Evolutionary conservation across 2,329 filamentous ascomycete species (phyloP), one percentile per base, ranked within the genome.

Genomic region (Xylariaceae sp.): DNA sequence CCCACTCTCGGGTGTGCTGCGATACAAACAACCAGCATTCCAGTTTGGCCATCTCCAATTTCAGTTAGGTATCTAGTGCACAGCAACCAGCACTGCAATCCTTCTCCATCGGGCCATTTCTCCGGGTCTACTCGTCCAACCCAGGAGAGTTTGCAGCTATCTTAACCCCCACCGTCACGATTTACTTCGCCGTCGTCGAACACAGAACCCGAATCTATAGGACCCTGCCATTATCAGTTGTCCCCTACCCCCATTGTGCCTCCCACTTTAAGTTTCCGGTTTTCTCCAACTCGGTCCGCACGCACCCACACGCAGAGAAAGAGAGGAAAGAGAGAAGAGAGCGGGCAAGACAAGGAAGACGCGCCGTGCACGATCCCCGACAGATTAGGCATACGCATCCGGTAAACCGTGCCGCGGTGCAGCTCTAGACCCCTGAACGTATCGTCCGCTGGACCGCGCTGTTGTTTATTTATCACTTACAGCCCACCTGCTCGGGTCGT

Each of bases 21-120:
- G n/a, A 42, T 29, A 42, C 36, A 26, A 49, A 22, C 34, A 39
- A 46, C 42, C 37, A 18, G 39, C 51, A 54, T 52, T 49, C 36
- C 55, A 46, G 36, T 49, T 41, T 43, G 41, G 15, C 29, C 55
- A n/a, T 47, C 48, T 52, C 55, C 41, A 22, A 22, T 54, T 51
- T 34, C 13, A 15, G 34, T n/a, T n/a, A n/a, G n/a, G n/a, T n/a
- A n/a, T n/a, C n/a, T 9, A 21, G 30, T 19, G 42, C 30, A 1
- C 30, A 19, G 34, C 34, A 43, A 41, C 34, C 29, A 21, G 40
- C 30, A 47, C 22, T n/a, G 16, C 12, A 15, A 16, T 16, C 5
- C 2, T 19, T 7, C 5, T 18, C 22, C 5, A 21, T 26, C 26
- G 8, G 26, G 8, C 26, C 26, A n/a, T 8, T 26, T 26, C 26